phyloP scores from a whole-genome alignment of 169 alveolate genomes.

The Eimeria falciformis region DNA sequence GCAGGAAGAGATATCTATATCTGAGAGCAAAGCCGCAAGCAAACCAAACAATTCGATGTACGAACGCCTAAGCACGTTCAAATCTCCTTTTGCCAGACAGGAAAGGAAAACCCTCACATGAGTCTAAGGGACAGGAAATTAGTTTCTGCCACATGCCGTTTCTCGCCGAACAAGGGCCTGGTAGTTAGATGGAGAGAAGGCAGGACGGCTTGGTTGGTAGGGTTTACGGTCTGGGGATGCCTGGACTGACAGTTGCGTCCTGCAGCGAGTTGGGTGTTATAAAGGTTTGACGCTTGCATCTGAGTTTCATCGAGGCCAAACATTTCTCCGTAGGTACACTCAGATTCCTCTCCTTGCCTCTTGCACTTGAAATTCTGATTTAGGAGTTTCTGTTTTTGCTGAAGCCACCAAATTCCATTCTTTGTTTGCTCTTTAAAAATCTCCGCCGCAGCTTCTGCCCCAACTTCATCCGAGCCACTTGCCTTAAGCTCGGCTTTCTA shows the following conservation, averaged over 20 bases:
- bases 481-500: constrained; percentile 13
- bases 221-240: neutral
- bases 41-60: neutral
- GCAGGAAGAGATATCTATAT: constrained; percentile 40
- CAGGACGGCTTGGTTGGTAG: too few species aligned
- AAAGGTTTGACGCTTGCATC: constrained; percentile 14
- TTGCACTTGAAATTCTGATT: neutral
- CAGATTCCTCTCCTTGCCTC: neutral
- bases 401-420: constrained; percentile 63
- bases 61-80: neutral
- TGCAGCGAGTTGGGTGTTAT: constrained; percentile 8
- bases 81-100: too few species aligned
- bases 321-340: constrained; percentile 44
- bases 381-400: constrained; percentile 39
- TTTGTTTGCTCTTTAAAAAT: constrained; percentile 26
- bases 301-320: constrained; percentile 34
- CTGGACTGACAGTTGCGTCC: constrained; percentile 36
- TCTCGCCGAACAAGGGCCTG: too few species aligned
- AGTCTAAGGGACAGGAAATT: too few species aligned
- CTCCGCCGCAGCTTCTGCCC: constrained; percentile 30
- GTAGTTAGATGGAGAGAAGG: too few species aligned
- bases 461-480: neutral
- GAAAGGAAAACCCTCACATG: too few species aligned
- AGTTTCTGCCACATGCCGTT: too few species aligned
- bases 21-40: neutral